phyloP scores from a whole-genome alignment of 768 basidiomycete genomes.

The Mycena albidolilacea region DNA sequence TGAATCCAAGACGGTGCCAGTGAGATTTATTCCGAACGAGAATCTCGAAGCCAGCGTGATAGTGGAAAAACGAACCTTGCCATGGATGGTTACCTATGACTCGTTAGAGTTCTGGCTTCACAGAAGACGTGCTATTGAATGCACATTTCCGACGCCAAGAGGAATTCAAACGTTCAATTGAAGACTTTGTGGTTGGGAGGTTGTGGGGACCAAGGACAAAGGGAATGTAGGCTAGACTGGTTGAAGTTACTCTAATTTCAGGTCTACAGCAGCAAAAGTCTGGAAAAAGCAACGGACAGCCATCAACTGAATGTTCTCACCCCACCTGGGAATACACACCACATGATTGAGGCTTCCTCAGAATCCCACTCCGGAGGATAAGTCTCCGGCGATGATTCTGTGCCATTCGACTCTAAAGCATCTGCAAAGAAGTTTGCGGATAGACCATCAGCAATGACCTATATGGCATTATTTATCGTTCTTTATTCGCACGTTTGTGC shows the following conservation, averaged over 20 bases:
- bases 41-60: conserved; percentile 1
- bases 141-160: conserved; percentile 1
- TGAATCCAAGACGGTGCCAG: not conserved
- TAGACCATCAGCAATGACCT: no score
- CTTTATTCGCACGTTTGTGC: no score
- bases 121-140: conserved; percentile 1
- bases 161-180: not conserved
- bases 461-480: no score
- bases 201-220: not conserved
- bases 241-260: not conserved
- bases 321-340: not conserved
- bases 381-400: not conserved
- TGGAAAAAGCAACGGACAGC: conserved; percentile 3
- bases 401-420: no score
- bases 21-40: not conserved
- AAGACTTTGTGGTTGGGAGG: not conserved
- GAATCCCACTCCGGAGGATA: not conserved
- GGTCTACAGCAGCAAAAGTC: conserved; percentile 4
- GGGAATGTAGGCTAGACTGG: not conserved
- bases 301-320: not conserved
- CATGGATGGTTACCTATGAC: not conserved
- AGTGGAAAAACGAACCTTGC: not conserved
- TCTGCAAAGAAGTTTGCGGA: no score
- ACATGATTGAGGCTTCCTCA: not conserved
- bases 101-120: not conserved